Evolutionary conservation across 306 rosid genomes (phyloP).

Genomic region (Nissolia schottii): DNA sequence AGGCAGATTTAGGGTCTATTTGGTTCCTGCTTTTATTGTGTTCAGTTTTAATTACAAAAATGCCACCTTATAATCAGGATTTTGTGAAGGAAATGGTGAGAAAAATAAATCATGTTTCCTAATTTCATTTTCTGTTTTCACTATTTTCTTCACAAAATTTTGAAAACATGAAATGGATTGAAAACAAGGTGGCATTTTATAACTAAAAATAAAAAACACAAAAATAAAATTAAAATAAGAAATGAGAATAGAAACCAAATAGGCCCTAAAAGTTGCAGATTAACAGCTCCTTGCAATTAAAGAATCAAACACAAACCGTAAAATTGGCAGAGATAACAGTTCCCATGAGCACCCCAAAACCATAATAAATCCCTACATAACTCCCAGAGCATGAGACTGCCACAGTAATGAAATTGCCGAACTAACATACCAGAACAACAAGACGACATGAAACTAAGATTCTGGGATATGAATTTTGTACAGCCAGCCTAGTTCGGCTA

Average conservation of each 20-base stretch:
- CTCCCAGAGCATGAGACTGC: background rate
- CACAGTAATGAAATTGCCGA: background rate
- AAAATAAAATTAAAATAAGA: too few relatives aligned
- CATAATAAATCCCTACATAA: background rate
- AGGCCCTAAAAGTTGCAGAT: background rate
- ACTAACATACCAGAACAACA: background rate
- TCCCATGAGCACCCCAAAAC: background rate
- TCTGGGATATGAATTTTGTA: background rate
- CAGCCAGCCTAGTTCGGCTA: background rate
- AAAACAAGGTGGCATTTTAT: too few relatives aligned
- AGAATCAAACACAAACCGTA: background rate
- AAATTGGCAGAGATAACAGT: background rate
- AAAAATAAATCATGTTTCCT: too few relatives aligned
- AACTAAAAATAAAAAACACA: too few relatives aligned
- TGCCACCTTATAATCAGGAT: too few relatives aligned
- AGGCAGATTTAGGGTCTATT: too few relatives aligned
- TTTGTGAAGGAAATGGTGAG: too few relatives aligned
- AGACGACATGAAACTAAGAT: background rate
- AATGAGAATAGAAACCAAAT: too few relatives aligned
- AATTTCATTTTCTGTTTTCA: too few relatives aligned
- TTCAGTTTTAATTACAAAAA: too few relatives aligned
- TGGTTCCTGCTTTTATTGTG: too few relatives aligned
- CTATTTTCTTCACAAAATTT: too few relatives aligned
- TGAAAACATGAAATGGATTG: background rate
- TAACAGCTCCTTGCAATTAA: background rate